Evolutionary conservation across 2,329 filamentous ascomycete genomes (phyloP), one percentile per base, ranked within the genome.

Genomic region (Alternaria viburni): DNA sequence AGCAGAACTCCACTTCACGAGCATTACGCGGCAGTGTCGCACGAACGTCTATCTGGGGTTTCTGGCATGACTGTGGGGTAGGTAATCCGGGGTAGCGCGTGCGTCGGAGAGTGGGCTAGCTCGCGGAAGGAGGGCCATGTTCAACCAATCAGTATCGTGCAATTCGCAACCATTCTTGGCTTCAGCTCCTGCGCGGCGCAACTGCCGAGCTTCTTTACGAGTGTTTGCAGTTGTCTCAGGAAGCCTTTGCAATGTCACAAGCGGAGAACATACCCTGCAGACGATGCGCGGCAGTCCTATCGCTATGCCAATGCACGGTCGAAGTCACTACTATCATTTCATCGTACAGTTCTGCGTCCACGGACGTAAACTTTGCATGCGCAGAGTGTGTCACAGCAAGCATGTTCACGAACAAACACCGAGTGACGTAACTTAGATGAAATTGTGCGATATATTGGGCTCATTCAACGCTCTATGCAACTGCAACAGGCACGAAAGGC

Each of bases 401-500:
- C 36, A 41, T 41, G 3, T 41, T 17, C 36, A 41, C 15, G n/a
- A 41, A 41, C 36, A 41, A 41, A 41, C 15, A 17, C 36, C 9
- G n/a, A 41, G 36, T 41, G 36, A 41, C 36, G 36, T 17, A 41
- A 17, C 36, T 41, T 41, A 3, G 36, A 41, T 41, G 36, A 41
- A 41, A 3, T 41, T 41, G 36, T 41, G 36, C 36, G 15, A 41
- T 41, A 41, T 17, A 17, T 41, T 41, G 36, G 36, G 36, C 36
- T 41, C 36, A 41, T 41, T 41, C 36, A 41, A 41, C 15, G 36
- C 36, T 45, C 54, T 41, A 11, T 47, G 36, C 26, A 28, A 15
- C 17, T 66, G 66, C 30, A 62, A 47, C 15, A 41, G 68, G 58
- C 17, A 75, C 62, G 30, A 81, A 81, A 3, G 80, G 81, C 52